phyloP scores from a whole-genome alignment of 352 stramenopile genomes.

The Pythium aquatile region DNA sequence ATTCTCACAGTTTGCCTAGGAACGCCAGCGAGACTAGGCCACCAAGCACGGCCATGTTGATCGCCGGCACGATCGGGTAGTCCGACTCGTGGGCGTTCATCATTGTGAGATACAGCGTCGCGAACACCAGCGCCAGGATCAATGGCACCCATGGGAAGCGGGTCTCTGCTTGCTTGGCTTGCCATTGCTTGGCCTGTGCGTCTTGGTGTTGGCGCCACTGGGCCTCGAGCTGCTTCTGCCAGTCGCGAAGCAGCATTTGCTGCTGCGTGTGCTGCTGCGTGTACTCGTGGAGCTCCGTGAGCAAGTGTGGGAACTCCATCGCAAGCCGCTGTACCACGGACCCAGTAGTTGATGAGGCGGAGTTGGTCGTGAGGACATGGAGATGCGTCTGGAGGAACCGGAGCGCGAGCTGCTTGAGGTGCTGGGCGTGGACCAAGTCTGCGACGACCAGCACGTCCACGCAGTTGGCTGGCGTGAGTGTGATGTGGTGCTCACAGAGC shows the following conservation, averaged over 20 bases:
- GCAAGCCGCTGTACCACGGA: slow-evolving; percentile 21
- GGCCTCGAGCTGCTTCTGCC: slow-evolving; percentile 36
- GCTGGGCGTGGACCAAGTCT: slow-evolving; percentile 49
- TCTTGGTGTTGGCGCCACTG: slow-evolving; percentile 28
- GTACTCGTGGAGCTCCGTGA: slow-evolving; percentile 41
- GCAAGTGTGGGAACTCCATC: slow-evolving; percentile 35
- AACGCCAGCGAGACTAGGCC: slow-evolving; percentile 37
- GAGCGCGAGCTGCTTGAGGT: slow-evolving; percentile 58
- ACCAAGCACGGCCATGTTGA: slow-evolving; percentile 49
- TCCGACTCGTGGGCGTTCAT: slow-evolving; percentile 48
- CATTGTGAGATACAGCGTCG: slow-evolving; percentile 51
- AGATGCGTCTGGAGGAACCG: slow-evolving; percentile 36
- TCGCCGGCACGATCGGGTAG: slow-evolving; percentile 46
- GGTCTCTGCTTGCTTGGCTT: slow-evolving; percentile 19
- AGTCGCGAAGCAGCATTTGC: slow-evolving; percentile 28
- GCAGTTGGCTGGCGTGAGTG: slow-evolving; percentile 45
- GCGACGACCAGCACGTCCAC: slow-evolving; percentile 62
- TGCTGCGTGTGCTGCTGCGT: slow-evolving; percentile 19
- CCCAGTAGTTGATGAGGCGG: neutral
- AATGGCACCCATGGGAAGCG: slow-evolving; percentile 57
- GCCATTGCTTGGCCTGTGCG: slow-evolving; percentile 31
- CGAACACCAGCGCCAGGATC: slow-evolving; percentile 49
- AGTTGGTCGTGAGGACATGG: slow-evolving; percentile 11
- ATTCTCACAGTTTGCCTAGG: slow-evolving; percentile 27
- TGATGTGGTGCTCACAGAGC: slow-evolving; percentile 51